A percentile compares a stretch with the other conserved stretches of the same genome.
These are phyloP conservation scores for Candida ponderosae DNA, from an alignment of 805 yeast genomes.

Conservation along the genomic window DNA sequence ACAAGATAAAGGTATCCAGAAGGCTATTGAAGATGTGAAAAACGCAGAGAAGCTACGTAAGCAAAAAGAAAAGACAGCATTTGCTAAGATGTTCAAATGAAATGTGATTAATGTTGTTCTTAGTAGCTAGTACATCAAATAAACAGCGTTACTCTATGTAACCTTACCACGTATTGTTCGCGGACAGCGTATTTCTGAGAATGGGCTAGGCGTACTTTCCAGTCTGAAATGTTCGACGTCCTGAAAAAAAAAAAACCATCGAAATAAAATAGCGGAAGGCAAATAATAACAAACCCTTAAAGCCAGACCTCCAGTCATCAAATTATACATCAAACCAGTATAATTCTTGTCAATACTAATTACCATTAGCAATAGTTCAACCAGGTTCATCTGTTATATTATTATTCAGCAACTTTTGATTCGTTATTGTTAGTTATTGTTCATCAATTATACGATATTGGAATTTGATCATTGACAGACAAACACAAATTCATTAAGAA, in stretches of 20 bases:
- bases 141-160: too few species aligned
- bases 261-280: conserved; percentile 7
- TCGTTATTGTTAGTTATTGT: neutral
- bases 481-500: too few species aligned
- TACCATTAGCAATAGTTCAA: neutral
- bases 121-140: too few species aligned
- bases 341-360: neutral
- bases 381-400: neutral
- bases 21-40: conserved; percentile 57
- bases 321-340: neutral
- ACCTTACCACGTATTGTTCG: too few species aligned
- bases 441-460: neutral
- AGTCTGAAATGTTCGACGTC: conserved; percentile 9
- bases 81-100: conserved; percentile 55
- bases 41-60: conserved; percentile 41
- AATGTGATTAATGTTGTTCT: neutral
- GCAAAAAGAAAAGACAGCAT: conserved; percentile 66
- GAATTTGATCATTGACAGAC: neutral
- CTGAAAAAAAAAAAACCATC: too few species aligned
- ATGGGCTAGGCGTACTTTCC: conserved; percentile 6
- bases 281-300: conserved; percentile 4
- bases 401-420: neutral
- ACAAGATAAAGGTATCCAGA: conserved; percentile 60
- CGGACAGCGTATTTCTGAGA: conserved; percentile 9
- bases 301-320: neutral